Percentiles rank a stretch among this genome's conserved stretches.
phyloP scores from a whole-genome alignment of 2,329 filamentous ascomycete species.

The Chaetothyriales sp. region DNA sequence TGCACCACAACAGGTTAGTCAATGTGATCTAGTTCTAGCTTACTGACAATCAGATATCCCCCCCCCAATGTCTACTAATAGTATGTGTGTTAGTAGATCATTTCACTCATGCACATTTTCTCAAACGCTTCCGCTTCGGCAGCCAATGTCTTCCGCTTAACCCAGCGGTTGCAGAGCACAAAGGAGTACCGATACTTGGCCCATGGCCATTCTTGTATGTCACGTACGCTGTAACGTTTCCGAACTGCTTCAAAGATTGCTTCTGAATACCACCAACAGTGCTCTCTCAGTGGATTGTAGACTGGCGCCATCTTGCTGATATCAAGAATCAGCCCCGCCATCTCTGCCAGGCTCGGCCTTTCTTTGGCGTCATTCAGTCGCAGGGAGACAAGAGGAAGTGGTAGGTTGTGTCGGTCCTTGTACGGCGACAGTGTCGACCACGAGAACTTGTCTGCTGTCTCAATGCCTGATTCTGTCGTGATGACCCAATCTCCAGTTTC shows the following conservation, averaged over 20 bases:
- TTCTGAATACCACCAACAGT: slow-evolving; percentile 16
- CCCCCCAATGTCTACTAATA: neutral
- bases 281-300: slow-evolving; percentile 10
- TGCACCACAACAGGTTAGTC: neutral
- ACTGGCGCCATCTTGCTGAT: slow-evolving; percentile 4
- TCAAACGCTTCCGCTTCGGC: slow-evolving; percentile 9
- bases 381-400: slow-evolving; percentile 12
- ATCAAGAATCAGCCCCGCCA: slow-evolving; percentile 7
- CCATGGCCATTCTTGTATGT: slow-evolving; percentile 13
- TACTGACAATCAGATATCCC: neutral
- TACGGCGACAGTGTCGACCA: slow-evolving; percentile 7
- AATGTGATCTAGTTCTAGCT: neutral
- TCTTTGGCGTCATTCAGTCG: slow-evolving; percentile 3
- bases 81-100: slow-evolving; percentile 7
- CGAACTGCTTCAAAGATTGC: slow-evolving; percentile 7
- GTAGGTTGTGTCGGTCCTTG: slow-evolving; percentile 9
- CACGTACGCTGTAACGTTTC: slow-evolving; percentile 4
- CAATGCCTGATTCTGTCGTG: neutral
- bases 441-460: slow-evolving; percentile 1
- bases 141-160: slow-evolving; percentile 5
- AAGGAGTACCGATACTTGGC: slow-evolving; percentile 13
- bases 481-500: slow-evolving; percentile 12
- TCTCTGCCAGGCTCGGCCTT: slow-evolving; percentile 3
- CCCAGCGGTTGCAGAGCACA: slow-evolving; percentile 10
- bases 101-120: slow-evolving; percentile 5